Conservation (phyloP, 768 basidiomycete species). For the Lactarius evosmus region DNA sequence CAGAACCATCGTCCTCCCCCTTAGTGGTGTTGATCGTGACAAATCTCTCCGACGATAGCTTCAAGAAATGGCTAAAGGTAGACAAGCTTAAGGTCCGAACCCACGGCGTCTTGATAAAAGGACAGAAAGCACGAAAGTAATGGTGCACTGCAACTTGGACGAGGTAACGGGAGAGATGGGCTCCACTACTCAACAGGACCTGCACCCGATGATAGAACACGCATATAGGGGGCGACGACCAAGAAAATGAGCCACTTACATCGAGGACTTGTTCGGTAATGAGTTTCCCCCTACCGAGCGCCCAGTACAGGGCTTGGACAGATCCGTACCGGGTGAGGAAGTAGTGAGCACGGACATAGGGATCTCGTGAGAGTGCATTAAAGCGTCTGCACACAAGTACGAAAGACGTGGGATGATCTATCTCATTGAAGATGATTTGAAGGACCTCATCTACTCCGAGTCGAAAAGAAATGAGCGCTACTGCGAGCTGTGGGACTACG, state of each 20-base stretch:
- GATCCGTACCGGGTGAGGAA: conserved; percentile 72
- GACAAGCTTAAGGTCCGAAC: conserved; percentile 59
- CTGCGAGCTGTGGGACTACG: conserved; percentile 12
- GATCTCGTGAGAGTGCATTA: conserved; percentile 61
- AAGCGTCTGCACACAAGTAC: conserved; percentile 57
- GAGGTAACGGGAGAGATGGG: conserved; percentile 75
- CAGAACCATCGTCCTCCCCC: conserved; percentile 70
- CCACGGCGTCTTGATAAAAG: conserved; percentile 76
- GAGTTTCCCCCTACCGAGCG: conserved; percentile 62
- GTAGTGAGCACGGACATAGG: conserved; percentile 74
- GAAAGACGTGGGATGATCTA: conserved; percentile 60
- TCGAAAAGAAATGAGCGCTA: conserved; percentile 11
- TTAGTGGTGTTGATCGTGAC: conserved; percentile 67
- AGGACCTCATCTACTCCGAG: conserved; percentile 54
- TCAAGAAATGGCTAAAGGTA: conserved; percentile 63
- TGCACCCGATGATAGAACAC: conserved; percentile 32
- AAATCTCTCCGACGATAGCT: conserved; percentile 53
- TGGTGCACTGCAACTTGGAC: conserved; percentile 76
- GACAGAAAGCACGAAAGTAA: conserved; percentile 66
- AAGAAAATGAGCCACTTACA: conserved; percentile 18
- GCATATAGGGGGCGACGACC: conserved; percentile 7
- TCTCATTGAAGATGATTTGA: conserved; percentile 69
- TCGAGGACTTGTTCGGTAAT: conserved; percentile 24
- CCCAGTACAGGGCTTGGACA: conserved; percentile 68
- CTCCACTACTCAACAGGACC: conserved; percentile 73